phyloP scores from a whole-genome alignment of 495 filamentous ascomycete genomes.

The Penicillium macrosclerotiorum region DNA sequence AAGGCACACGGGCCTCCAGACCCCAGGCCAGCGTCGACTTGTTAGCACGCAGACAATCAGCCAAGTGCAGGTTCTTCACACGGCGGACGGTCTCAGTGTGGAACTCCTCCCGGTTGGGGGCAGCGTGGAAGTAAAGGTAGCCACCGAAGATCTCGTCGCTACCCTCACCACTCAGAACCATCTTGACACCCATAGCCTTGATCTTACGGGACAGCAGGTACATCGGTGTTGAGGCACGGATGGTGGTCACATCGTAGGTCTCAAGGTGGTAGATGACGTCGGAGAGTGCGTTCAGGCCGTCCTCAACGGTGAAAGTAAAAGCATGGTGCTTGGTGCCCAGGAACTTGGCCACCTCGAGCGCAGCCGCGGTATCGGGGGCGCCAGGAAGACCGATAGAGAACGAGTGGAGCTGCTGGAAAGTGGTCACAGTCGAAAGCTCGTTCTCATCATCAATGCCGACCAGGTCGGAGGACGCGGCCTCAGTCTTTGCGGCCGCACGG shows the following conservation, averaged over 20 bases:
- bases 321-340: constrained; percentile 96
- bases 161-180: constrained; percentile 96
- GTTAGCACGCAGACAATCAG: constrained; percentile 95
- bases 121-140: constrained; percentile 97
- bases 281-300: constrained; percentile 90
- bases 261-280: constrained; percentile 98
- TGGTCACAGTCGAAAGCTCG: constrained; percentile 84
- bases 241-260: constrained; percentile 96
- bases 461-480: constrained; percentile 61
- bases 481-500: constrained; percentile 31
- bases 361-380: constrained; percentile 87
- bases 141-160: constrained; percentile 97
- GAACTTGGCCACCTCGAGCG: constrained; percentile 86
- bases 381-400: constrained; percentile 95
- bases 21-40: constrained; percentile 99
- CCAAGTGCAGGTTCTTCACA: constrained; percentile 91
- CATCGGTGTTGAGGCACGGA: constrained; percentile 98
- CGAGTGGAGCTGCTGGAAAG: constrained; percentile 90
- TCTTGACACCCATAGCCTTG: constrained; percentile 98
- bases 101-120: constrained; percentile 85
- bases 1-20: constrained; percentile 95
- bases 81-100: constrained; percentile 89
- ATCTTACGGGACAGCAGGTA: constrained; percentile 96
- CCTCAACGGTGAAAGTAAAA: constrained; percentile 96
- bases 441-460: constrained; percentile 93